Evolutionary conservation across 73 alveolate species (phyloP), one percentile per base, ranked within the genome.

Genomic region (Symbiodinium natans): DNA sequence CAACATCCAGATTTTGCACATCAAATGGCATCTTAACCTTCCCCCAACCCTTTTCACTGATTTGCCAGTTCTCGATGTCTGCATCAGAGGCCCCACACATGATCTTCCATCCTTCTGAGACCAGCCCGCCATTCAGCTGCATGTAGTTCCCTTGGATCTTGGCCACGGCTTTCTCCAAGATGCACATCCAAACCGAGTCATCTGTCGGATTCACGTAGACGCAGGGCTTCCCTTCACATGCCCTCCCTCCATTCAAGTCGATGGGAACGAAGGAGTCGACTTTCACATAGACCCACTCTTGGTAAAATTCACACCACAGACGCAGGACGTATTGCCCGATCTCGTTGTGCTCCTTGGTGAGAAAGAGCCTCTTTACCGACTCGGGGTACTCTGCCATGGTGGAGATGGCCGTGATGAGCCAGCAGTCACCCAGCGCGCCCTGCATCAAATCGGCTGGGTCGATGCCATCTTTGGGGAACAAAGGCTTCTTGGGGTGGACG

Each of bases 381-480:
- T 86, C 94, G 2, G 98, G 98, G 40, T 48, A 74, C 48, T 92
- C 92, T 5, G 98, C 98, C 98, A 74, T 8, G 21, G 92, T 36
- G 7, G 89, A 75, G 11, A 92, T 41, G 29, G 98, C 98, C 34
- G 98, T 10, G 23, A 92, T 75, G 52, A 92, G 98, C 98, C 98
- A 92, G 27, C 98, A 92, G 41, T 92, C 90, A 2, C 98, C 98
- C 25, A 92, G 10, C 6, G 40, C 82, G 31, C 98, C 98, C 83
- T 92, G 98, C 82, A 42, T 41, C 52, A 74, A 25, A 2, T 29
- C 43, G 8, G 40, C 40, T 0, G 98, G 98, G 21, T 73, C 98
- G 46, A 5, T 40, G 41, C 68, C 98, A 41, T 83, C 92, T n/a
- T 83, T 21, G n/a, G 92, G 92, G 23, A 85, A 34, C 82, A 85